phyloP scores from a whole-genome alignment of 768 basidiomycete species.

The Phlegmacium glaucopus region DNA sequence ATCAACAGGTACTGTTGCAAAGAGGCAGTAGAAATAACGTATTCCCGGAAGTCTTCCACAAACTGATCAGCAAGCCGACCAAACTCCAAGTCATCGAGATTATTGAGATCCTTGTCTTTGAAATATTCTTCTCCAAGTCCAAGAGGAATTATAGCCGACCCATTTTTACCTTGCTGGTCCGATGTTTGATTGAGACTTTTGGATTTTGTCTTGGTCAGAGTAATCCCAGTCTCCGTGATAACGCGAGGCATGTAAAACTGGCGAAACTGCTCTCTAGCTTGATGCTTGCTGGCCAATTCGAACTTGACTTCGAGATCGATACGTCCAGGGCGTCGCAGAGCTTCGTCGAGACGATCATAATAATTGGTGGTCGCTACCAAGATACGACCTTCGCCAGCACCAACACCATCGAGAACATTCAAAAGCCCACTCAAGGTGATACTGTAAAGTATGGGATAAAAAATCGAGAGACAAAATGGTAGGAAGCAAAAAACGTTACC shows the following conservation, averaged over 20 bases:
- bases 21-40: slow-evolving; percentile 46
- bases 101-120: slow-evolving; percentile 28
- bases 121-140: slow-evolving; percentile 1
- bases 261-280: slow-evolving; percentile 61
- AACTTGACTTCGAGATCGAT: slow-evolving; percentile 82
- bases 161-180: background rate
- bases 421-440: slow-evolving; percentile 73
- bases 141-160: background rate
- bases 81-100: slow-evolving; percentile 38
- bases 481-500: background rate
- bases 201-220: slow-evolving; percentile 4
- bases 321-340: slow-evolving; percentile 72
- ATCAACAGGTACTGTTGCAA: slow-evolving; percentile 65
- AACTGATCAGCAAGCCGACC: slow-evolving; percentile 53
- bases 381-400: slow-evolving; percentile 79
- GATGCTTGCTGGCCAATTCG: slow-evolving; percentile 66
- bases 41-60: slow-evolving; percentile 46
- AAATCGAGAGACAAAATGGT: slow-evolving; percentile 11
- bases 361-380: slow-evolving; percentile 80
- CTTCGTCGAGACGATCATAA: slow-evolving; percentile 65
- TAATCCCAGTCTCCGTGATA: slow-evolving; percentile 15
- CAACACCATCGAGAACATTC: slow-evolving; percentile 77
- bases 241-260: slow-evolving; percentile 59
- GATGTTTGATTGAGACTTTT: background rate
- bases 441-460: slow-evolving; percentile 21